Evolutionary conservation across 2,329 filamentous ascomycete species (phyloP).

Genomic region (Cordyceps fumosorosea): DNA sequence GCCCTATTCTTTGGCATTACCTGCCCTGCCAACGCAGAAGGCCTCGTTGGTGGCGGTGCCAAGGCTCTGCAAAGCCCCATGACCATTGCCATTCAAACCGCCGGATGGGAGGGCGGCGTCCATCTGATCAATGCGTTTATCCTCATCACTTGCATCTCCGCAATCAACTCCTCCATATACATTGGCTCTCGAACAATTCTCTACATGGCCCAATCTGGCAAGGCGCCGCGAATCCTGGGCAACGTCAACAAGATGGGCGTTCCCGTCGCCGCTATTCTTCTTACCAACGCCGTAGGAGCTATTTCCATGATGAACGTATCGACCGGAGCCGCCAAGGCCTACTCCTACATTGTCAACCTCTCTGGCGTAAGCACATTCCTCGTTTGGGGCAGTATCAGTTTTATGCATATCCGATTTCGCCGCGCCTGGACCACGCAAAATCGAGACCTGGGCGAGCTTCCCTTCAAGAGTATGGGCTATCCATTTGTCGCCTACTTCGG

Average conservation of each 20-base stretch:
- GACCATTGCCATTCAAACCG: conserved; percentile 67
- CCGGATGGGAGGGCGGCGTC: conserved; percentile 65
- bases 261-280: conserved; percentile 53
- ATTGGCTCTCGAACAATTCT: conserved; percentile 68
- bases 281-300: conserved; percentile 64
- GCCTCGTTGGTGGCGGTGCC: conserved; percentile 39
- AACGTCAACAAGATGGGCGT: conserved; percentile 60
- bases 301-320: conserved; percentile 71
- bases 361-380: conserved; percentile 65
- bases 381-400: conserved; percentile 64
- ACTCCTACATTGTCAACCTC: conserved; percentile 63
- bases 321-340: conserved; percentile 59
- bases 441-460: conserved; percentile 45
- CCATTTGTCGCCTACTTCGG: conserved; percentile 56
- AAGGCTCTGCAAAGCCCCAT: conserved; percentile 65
- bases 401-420: conserved; percentile 67
- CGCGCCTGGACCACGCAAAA: conserved; percentile 55
- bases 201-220: conserved; percentile 67
- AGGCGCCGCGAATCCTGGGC: conserved; percentile 63
- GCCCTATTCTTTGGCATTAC: conserved; percentile 71
- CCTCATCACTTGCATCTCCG: conserved; percentile 63
- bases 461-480: conserved; percentile 48
- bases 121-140: conserved; percentile 76
- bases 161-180: conserved; percentile 71
- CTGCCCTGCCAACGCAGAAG: conserved; percentile 60